Evolutionary conservation across 106 monocot species (phyloP).

Genomic region (Triglochin maritima): DNA sequence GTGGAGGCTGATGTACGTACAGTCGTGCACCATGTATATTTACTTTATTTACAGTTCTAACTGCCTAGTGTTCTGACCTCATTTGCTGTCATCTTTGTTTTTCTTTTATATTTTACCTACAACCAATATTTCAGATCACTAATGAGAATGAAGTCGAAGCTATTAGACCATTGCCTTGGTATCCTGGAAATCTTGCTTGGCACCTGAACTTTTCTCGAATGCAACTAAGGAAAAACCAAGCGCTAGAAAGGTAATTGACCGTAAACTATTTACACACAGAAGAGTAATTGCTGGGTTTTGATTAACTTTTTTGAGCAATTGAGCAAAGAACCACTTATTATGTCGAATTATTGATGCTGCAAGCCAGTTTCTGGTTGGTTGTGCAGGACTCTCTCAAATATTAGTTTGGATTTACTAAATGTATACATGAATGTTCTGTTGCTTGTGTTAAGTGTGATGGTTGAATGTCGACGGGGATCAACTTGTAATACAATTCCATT

Average conservation of each 20-base stretch:
- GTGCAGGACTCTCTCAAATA: neutral
- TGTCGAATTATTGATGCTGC: no score
- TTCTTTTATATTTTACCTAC: neutral
- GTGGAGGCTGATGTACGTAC: conserved; percentile 56
- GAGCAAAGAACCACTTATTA: no score
- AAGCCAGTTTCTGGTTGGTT: no score
- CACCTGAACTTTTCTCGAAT: conserved; percentile 94
- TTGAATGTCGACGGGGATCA: neutral
- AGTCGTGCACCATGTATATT: neutral
- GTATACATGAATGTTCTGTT: neutral
- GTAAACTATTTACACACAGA: no score
- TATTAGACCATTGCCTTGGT: conserved; percentile 95
- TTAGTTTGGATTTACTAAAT: neutral
- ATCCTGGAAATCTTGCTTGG: conserved; percentile 97
- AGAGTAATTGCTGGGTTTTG: no score
- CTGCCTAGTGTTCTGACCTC: neutral
- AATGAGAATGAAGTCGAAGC: conserved; percentile 65
- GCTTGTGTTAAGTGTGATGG: neutral
- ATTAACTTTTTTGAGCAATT: no score
- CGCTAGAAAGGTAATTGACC: conserved; percentile 71
- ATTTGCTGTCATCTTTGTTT: neutral
- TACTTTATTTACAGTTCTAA: neutral
- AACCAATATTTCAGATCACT: conserved; percentile 20
- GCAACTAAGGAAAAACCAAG: conserved; percentile 96
- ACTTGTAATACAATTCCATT: no score